These are phyloP conservation scores for Cercospora citrullina DNA, from an alignment of 2,329 filamentous ascomycete genomes.

Conservation along the genomic window DNA sequence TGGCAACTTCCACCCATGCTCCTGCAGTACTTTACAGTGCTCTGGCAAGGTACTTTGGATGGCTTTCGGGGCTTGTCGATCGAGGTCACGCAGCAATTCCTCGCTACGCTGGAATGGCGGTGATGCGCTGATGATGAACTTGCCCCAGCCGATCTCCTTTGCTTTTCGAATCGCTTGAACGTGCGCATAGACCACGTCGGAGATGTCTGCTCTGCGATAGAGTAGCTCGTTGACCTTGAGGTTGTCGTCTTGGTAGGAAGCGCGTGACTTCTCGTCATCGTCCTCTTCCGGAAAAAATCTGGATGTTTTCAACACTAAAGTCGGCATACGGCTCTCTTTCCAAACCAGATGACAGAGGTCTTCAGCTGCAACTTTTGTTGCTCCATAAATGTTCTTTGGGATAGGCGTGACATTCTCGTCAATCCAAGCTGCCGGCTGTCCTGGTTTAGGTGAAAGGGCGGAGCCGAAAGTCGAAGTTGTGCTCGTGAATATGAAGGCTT, in stretches of 20 bases:
- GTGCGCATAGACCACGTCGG: constrained; percentile 23
- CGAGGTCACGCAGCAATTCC: constrained; percentile 9
- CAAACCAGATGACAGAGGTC: constrained; percentile 50
- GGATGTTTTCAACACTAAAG: constrained; percentile 49
- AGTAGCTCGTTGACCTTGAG: constrained; percentile 27
- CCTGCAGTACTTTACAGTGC: constrained; percentile 17
- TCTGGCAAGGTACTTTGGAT: constrained; percentile 8
- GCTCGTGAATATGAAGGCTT: constrained; percentile 26
- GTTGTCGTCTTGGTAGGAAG: constrained; percentile 22
- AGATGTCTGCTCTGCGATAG: constrained; percentile 24
- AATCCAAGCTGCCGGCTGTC: constrained; percentile 29
- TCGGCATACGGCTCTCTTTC: constrained; percentile 43
- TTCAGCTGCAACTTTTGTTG: constrained; percentile 53
- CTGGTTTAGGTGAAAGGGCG: constrained; percentile 22
- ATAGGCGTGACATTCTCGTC: constrained; percentile 25
- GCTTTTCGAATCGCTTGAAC: constrained; percentile 23
- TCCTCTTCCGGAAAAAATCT: constrained; percentile 44
- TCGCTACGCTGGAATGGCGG: constrained; percentile 20
- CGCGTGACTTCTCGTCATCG: constrained; percentile 19
- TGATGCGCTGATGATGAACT: constrained; percentile 26
- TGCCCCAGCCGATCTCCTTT: constrained; percentile 21
- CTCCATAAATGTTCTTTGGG: constrained; percentile 39
- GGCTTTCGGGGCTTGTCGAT: constrained; percentile 1
- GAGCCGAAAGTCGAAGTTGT: constrained; percentile 28
- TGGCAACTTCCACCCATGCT: constrained; percentile 23